A percentile compares a stretch with the other conserved stretches of the same genome.
These are phyloP conservation scores for Selenicereus undatus DNA, from an alignment of 148 eudicot genomes.

Conservation along the genomic window DNA sequence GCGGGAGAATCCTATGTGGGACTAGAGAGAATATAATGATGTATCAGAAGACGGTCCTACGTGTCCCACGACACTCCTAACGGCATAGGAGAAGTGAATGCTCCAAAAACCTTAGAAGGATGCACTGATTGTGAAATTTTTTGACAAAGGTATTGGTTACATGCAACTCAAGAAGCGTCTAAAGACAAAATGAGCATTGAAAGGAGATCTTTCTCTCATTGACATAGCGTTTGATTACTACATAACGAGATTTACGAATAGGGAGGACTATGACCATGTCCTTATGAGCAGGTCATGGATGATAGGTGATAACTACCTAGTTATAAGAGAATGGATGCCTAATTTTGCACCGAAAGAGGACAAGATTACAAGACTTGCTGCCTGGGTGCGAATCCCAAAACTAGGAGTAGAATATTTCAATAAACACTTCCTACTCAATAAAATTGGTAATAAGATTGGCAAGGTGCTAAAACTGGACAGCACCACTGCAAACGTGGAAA, in stretches of 20 bases:
- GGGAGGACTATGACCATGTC: background rate
- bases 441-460: background rate
- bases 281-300: background rate
- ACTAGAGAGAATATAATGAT: too few species aligned
- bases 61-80: too few species aligned
- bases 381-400: background rate
- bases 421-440: background rate
- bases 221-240: background rate
- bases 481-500: background rate
- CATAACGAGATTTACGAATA: background rate
- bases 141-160: background rate
- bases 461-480: too few species aligned
- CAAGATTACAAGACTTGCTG: too few species aligned
- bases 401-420: background rate
- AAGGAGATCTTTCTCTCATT: background rate
- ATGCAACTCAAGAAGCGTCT: background rate
- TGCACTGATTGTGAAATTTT: too few species aligned
- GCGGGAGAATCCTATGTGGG: too few species aligned
- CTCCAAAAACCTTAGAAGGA: too few species aligned
- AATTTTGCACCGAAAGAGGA: background rate
- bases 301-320: background rate
- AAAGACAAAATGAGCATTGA: background rate
- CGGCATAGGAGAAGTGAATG: too few species aligned
- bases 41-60: too few species aligned
- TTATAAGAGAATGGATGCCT: too few species aligned